Percentiles rank a stretch among this genome's conserved stretches.
These are phyloP conservation scores for Hysterangium stoloniferum DNA, from an alignment of 768 basidiomycete species.

Conservation along the genomic window DNA sequence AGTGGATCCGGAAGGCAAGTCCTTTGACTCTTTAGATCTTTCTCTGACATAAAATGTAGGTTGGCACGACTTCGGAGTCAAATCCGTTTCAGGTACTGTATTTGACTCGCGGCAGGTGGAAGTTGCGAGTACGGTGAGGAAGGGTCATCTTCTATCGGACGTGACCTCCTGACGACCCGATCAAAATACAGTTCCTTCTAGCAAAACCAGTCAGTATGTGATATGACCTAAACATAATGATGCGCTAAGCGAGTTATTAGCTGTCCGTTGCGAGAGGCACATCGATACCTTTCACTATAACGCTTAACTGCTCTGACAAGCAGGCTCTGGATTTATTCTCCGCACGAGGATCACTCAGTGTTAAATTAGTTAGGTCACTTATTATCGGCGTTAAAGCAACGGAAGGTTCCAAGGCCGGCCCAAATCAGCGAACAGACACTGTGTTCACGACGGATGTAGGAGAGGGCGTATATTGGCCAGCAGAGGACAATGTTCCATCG, in stretches of 20 bases:
- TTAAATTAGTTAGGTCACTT: constrained; percentile 41
- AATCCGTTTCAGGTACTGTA: constrained; percentile 26
- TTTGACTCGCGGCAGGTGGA: constrained; percentile 26
- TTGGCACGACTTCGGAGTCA: constrained; percentile 5
- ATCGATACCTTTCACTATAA: constrained; percentile 43
- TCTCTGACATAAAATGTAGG: not conserved
- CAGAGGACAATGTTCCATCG: constrained; percentile 22
- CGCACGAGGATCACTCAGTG: constrained; percentile 29
- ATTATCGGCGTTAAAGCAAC: constrained; percentile 42
- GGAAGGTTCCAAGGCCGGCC: constrained; percentile 24
- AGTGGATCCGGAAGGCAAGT: constrained; percentile 35
- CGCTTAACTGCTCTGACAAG: constrained; percentile 34
- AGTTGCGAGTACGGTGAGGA: constrained; percentile 28
- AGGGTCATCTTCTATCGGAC: too few relatives aligned
- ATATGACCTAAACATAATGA: not conserved
- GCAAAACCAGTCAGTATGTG: not conserved
- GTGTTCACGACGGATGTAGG: constrained; percentile 35
- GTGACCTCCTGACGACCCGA: too few relatives aligned
- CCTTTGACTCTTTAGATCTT: not conserved
- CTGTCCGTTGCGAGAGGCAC: constrained; percentile 44
- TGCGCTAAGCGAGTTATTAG: constrained; percentile 43
- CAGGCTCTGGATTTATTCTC: constrained; percentile 46
- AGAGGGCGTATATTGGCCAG: constrained; percentile 44
- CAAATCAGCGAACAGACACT: constrained; percentile 40
- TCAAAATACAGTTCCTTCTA: constrained; percentile 1